phyloP scores from a whole-genome alignment of 2,329 filamentous ascomycete genomes.

The Exophiala alcalophila region DNA sequence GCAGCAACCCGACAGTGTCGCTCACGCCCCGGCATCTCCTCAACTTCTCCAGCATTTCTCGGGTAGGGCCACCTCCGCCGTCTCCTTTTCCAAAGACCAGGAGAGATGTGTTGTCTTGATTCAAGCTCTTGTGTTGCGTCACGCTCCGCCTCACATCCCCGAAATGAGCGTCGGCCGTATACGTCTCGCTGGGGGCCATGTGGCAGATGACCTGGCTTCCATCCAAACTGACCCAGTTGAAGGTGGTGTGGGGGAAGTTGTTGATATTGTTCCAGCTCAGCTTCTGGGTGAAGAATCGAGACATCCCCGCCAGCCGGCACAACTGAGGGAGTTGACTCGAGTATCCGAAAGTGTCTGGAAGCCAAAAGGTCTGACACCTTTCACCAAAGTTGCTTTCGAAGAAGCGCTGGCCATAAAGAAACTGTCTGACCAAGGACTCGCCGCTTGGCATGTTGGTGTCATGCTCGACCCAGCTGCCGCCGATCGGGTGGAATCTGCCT shows the following conservation, averaged over 20 bases:
- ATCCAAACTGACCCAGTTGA: conserved; percentile 96
- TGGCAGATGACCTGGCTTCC: conserved; percentile 96
- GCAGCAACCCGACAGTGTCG: conserved; percentile 78
- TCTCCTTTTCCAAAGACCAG: conserved; percentile 96
- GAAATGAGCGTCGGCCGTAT: conserved; percentile 91
- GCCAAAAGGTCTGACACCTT: conserved; percentile 89
- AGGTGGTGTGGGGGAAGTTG: conserved; percentile 96
- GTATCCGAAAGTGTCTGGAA: conserved; percentile 97
- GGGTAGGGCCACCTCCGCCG: conserved; percentile 91
- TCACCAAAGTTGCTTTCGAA: conserved; percentile 91
- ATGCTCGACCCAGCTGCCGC: conserved; percentile 98
- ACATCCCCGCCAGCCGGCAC: conserved; percentile 92
- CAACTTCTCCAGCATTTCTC: conserved; percentile 90
- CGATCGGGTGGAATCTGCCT: conserved; percentile 89
- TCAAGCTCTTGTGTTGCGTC: conserved; percentile 90
- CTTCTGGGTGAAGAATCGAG: conserved; percentile 94
- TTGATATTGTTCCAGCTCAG: conserved; percentile 99
- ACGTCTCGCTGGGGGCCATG: conserved; percentile 94
- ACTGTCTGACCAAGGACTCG: conserved; percentile 89
- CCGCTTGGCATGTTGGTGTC: conserved; percentile 97
- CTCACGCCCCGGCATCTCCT: conserved; percentile 86
- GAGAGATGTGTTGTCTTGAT: conserved; percentile 84
- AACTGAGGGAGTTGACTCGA: conserved; percentile 91
- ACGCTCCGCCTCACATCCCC: conserved; percentile 89
- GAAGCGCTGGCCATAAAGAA: conserved; percentile 90